A percentile compares a stretch with the other conserved stretches of the same genome.
phyloP scores from a whole-genome alignment of 306 rosid genomes.

The Vachellia collinsii region DNA sequence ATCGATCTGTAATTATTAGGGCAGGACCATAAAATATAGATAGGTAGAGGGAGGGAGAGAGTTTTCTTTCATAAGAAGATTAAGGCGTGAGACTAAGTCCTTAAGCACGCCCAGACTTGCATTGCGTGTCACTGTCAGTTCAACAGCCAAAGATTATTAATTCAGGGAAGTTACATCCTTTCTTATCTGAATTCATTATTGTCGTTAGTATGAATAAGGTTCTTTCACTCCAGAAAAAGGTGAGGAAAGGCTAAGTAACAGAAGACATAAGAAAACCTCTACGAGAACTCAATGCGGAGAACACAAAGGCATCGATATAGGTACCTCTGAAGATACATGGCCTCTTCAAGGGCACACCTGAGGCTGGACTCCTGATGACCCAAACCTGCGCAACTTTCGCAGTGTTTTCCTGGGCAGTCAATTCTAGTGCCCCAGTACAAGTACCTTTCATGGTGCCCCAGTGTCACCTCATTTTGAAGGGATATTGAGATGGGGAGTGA shows the following conservation, averaged over 20 bases:
- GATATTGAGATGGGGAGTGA: constrained; percentile 28
- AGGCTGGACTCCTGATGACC: constrained; percentile 99
- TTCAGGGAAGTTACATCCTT: background rate
- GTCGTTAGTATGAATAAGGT: constrained; percentile 1
- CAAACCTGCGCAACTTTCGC: constrained; percentile 81
- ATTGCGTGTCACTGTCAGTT: background rate
- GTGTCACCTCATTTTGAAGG: constrained; percentile 14
- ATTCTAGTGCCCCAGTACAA: constrained; percentile 86
- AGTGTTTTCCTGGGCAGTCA: constrained; percentile 97
- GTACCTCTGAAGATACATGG: constrained; percentile 72
- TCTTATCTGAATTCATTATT: background rate
- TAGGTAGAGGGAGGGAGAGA: background rate
- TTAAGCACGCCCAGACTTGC: background rate
- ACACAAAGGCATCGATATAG: background rate
- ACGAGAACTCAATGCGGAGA: background rate
- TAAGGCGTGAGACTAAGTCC: background rate
- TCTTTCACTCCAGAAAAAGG: background rate
- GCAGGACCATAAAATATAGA: background rate
- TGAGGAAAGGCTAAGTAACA: background rate
- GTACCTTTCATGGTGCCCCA: constrained; percentile 50
- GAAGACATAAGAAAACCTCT: constrained; percentile 10
- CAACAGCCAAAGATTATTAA: background rate
- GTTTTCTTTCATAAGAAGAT: background rate
- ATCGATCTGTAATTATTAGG: background rate
- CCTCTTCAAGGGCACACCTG: constrained; percentile 93